phyloP scores from a whole-genome alignment of 2,329 filamentous ascomycete genomes.

The Tricladium varicosporioides region DNA sequence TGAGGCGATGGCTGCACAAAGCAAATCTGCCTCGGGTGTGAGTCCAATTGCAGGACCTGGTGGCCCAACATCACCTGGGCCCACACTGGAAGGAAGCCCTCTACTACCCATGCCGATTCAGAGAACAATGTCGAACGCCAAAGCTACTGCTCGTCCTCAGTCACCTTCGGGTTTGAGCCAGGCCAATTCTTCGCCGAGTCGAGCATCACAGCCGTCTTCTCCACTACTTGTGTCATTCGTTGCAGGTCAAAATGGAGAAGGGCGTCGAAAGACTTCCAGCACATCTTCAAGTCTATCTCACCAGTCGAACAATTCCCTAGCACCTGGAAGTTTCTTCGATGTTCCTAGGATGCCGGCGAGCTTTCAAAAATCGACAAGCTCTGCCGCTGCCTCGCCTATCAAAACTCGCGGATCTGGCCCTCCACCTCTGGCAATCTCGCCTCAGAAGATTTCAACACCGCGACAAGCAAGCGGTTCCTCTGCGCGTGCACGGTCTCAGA shows the following conservation, averaged over 20 bases:
- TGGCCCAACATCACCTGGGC: conserved; percentile 54
- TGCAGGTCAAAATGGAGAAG: conserved; percentile 74
- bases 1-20: conserved; percentile 74
- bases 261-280: conserved; percentile 85
- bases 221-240: conserved; percentile 97
- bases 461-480: conserved; percentile 56
- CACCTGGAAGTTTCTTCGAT: conserved; percentile 71
- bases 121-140: conserved; percentile 78
- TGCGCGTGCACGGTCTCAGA: conserved; percentile 81
- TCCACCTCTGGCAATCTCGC: conserved; percentile 54
- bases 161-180: conserved; percentile 82
- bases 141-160: conserved; percentile 72
- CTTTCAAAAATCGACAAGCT: conserved; percentile 58
- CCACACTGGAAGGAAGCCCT: conserved; percentile 80
- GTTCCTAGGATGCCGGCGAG: conserved; percentile 60
- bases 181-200: conserved; percentile 80
- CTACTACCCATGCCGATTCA: conserved; percentile 77
- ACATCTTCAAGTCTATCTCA: conserved; percentile 83
- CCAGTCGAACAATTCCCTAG: conserved; percentile 67
- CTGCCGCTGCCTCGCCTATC: conserved; percentile 52
- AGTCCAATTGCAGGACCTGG: conserved; percentile 22
- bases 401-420: conserved; percentile 49
- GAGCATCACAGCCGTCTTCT: conserved; percentile 80
- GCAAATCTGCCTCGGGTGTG: conserved; percentile 40
- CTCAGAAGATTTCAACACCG: conserved; percentile 62